A percentile compares a stretch with the other conserved stretches of the same genome.
These are phyloP conservation scores for Talaromyces sp. DNA, from an alignment of 2,329 filamentous ascomycete genomes.

Conservation along the genomic window DNA sequence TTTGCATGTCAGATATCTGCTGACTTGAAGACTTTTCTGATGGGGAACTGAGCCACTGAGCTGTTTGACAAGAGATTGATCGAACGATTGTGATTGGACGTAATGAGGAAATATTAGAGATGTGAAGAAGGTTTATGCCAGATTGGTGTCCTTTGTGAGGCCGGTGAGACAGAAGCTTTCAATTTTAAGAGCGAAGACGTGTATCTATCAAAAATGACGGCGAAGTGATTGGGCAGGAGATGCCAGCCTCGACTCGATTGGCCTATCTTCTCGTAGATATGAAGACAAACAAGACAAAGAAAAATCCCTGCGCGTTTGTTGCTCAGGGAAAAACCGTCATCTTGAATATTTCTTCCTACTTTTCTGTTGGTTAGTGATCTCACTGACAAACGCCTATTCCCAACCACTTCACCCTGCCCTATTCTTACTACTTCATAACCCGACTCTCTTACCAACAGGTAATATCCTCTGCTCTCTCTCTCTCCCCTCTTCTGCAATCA, in stretches of 20 bases:
- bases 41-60: background rate
- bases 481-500: background rate
- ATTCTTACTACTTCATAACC: background rate
- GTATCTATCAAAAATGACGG: background rate
- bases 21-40: background rate
- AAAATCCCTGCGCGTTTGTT: background rate
- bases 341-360: background rate
- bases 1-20: conserved; percentile 2
- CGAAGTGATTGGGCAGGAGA: background rate
- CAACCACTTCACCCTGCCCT: background rate
- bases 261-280: background rate
- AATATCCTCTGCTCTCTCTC: background rate
- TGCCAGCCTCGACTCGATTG: background rate
- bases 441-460: background rate
- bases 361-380: background rate
- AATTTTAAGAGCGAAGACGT: background rate
- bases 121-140: background rate
- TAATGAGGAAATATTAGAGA: background rate
- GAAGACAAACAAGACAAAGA: background rate
- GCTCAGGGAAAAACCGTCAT: background rate
- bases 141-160: background rate
- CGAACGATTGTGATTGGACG: background rate
- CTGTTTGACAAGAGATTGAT: background rate
- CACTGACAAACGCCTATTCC: background rate
- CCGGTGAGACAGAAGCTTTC: background rate